phyloP scores from a whole-genome alignment of 2,329 filamentous ascomycete species.

The Diaporthe batatas region DNA sequence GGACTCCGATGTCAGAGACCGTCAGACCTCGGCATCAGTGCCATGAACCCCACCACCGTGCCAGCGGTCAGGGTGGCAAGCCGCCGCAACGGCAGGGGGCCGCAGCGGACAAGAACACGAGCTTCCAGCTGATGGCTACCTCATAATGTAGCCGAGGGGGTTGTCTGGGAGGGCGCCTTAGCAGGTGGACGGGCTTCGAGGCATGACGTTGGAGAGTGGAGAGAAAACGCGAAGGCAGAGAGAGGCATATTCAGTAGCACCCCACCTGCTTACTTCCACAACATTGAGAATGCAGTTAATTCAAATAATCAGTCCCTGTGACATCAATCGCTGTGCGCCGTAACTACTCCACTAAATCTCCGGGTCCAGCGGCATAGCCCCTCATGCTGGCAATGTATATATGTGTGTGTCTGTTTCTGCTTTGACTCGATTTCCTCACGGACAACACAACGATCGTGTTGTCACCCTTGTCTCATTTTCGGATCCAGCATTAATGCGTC shows the following conservation, averaged over 20 bases:
- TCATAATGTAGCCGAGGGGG: background rate
- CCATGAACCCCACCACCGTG: background rate
- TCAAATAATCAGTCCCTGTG: slow-evolving; percentile 12
- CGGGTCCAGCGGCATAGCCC: background rate
- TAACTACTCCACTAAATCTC: background rate
- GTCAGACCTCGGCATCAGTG: background rate
- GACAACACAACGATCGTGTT: background rate
- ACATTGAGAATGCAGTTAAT: slow-evolving; percentile 22
- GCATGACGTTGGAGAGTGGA: background rate
- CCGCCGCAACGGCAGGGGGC: background rate
- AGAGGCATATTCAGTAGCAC: background rate
- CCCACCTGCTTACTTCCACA: slow-evolving; percentile 8
- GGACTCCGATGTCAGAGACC: background rate
- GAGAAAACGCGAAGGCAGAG: slow-evolving; percentile 10
- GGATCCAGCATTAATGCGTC: background rate
- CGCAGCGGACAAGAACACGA: background rate
- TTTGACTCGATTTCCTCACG: background rate
- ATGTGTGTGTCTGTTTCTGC: background rate
- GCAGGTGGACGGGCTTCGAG: background rate
- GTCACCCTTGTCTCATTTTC: background rate
- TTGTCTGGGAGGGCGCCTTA: background rate
- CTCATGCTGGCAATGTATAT: background rate
- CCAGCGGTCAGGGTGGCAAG: background rate
- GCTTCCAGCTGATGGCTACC: background rate
- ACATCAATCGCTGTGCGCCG: slow-evolving; percentile 26